Conservation (phyloP, 495 filamentous ascomycete species). For the Podospora bellae-mahoneyi region DNA sequence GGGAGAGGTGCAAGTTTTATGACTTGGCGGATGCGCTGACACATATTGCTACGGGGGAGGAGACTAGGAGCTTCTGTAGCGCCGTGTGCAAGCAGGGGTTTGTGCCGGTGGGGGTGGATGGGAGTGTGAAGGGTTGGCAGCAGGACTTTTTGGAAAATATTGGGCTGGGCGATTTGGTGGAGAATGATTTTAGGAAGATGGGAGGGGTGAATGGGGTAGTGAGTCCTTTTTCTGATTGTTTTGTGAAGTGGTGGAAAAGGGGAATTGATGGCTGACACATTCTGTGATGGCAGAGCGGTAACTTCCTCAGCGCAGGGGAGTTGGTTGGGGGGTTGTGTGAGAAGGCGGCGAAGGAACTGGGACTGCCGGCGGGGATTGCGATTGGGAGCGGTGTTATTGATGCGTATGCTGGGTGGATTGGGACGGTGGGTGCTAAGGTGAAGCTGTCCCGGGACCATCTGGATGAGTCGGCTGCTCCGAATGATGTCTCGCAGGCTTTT, state of each 20-base stretch:
- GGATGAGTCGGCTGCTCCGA: slow-evolving; percentile 57
- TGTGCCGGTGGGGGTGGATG: slow-evolving; percentile 91
- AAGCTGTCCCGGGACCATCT: slow-evolving; percentile 60
- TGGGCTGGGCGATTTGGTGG: slow-evolving; percentile 72
- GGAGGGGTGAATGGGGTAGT: slow-evolving; percentile 93
- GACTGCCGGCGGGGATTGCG: slow-evolving; percentile 81
- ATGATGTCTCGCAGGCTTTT: slow-evolving; percentile 87
- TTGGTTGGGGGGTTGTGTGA: slow-evolving; percentile 79
- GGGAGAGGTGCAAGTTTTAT: slow-evolving; percentile 91
- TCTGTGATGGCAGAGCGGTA: slow-evolving; percentile 64
- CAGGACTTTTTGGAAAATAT: slow-evolving; percentile 85
- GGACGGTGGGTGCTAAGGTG: slow-evolving; percentile 95
- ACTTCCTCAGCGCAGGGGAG: slow-evolving; percentile 86
- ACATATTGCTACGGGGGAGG: slow-evolving; percentile 90
- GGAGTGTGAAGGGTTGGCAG: slow-evolving; percentile 97
- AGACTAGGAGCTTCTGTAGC: slow-evolving; percentile 88
- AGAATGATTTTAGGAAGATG: slow-evolving; percentile 86
- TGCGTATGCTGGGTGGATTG: slow-evolving; percentile 97
- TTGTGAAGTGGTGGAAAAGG: background rate
- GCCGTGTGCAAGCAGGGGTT: slow-evolving; percentile 95
- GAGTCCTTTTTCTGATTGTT: slow-evolving; percentile 48
- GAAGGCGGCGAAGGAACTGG: slow-evolving; percentile 77
- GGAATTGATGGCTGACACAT: slow-evolving; percentile 18
- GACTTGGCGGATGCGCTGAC: slow-evolving; percentile 92
- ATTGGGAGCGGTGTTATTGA: slow-evolving; percentile 96